Evolutionary conservation across 2,329 filamentous ascomycete species (phyloP), one percentile per base, ranked within the genome.

Genomic region (Penicillium fuscoglaucum): DNA sequence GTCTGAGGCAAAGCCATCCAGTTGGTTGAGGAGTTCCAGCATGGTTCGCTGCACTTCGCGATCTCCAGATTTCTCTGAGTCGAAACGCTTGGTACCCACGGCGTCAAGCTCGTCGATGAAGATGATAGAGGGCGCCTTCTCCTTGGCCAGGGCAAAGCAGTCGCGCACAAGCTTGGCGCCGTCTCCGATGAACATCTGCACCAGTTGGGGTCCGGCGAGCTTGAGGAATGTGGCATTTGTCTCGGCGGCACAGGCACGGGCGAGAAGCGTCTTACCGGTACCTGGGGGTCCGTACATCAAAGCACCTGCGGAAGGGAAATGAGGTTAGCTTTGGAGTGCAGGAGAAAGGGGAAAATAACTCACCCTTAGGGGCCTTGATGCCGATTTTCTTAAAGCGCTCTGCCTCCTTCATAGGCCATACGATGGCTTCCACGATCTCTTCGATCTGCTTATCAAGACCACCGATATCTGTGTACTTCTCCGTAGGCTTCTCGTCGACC

Each of bases 391-490:
- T 98, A 82, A 99, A 99, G 21, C 93, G 87, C 69, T 99, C 96
- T 1, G 95, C 93, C 80, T 99, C 93, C 84, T 98, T 98, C 95
- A 99, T 99, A 2, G 95, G 95, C 93, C 93, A 98, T 31, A 99
- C 95, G 50, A 99, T 95, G 56, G 95, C 95, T 80, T 99, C 95
- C 9, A 99, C 93, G 55, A 99, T 84, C 80, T 99, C 96, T 76
- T 97, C 93, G 72, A 99, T 99, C 82, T 99, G 95, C 81, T 99
- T 99, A 79, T 97, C 93, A 70, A 99, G 78, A 52, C 95, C 95
- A 79, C 95, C 95, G 15, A 99, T 96, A 80, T 99, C 95, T 55
- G 89, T 95, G 80, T 99, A 99, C 80, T 98, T 96, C 79, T 99
- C 95, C 40, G 93, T 98, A 10, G 95, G 96, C 83, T 99, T 99